phyloP scores from a whole-genome alignment of 2,329 filamentous ascomycete genomes.

The Cercospora sesami region DNA sequence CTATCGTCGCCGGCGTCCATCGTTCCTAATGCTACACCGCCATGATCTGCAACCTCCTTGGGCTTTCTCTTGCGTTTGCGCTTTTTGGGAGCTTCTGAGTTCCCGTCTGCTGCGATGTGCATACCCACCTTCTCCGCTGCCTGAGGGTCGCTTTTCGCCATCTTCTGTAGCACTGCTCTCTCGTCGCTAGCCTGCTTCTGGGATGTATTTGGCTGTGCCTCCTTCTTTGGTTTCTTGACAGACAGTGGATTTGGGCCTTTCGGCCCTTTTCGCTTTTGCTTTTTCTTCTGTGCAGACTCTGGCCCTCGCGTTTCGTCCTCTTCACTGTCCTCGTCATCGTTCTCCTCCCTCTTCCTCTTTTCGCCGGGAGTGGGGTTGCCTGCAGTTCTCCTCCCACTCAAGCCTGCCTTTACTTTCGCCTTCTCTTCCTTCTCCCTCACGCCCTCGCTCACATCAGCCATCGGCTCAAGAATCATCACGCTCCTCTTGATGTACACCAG shows the following conservation, averaged over 20 bases:
- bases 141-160: conserved; percentile 34
- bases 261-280: conserved; percentile 59
- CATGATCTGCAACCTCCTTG: conserved; percentile 21
- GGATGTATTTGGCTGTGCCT: conserved; percentile 22
- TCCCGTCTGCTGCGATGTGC: conserved; percentile 4
- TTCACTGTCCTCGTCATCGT: conserved; percentile 30
- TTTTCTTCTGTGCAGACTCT: conserved; percentile 49
- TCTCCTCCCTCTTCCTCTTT: conserved; percentile 37
- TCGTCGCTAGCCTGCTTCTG: conserved; percentile 28
- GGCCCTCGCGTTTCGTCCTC: conserved; percentile 28
- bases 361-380: conserved; percentile 20
- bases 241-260: conserved; percentile 72
- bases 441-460: conserved; percentile 66
- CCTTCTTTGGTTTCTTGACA: conserved; percentile 67
- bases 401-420: conserved; percentile 70
- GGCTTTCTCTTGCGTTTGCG: conserved; percentile 30
- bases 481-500: conserved; percentile 76
- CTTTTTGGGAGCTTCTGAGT: conserved; percentile 22
- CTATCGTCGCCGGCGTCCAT: conserved; percentile 5
- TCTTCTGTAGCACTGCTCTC: conserved; percentile 27
- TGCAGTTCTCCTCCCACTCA: conserved; percentile 46
- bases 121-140: conserved; percentile 27
- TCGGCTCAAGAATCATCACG: conserved; percentile 77
- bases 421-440: conserved; percentile 68
- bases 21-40: conserved; percentile 2